phyloP scores from a whole-genome alignment of 345 rosid species.

The Populus alba region DNA sequence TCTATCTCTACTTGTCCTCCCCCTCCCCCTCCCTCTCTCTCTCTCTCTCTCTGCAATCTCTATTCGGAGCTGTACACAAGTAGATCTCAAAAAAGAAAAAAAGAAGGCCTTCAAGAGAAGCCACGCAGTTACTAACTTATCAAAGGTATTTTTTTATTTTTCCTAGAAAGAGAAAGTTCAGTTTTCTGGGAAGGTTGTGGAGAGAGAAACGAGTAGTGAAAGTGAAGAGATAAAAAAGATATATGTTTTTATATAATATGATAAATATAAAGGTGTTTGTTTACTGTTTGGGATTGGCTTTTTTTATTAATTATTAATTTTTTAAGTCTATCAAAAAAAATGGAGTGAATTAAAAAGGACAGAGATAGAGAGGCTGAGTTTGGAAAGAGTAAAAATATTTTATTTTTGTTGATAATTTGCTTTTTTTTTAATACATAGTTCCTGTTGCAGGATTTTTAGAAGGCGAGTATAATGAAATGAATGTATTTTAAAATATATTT shows the following conservation, averaged over 20 bases:
- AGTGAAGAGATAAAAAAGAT: not conserved
- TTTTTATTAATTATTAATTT: too few species aligned
- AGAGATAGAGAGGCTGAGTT: too few species aligned
- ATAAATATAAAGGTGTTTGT: too few species aligned
- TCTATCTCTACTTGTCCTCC: not conserved
- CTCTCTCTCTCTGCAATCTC: conserved; percentile 29
- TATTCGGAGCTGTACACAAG: conserved; percentile 21
- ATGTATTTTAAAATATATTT: too few species aligned
- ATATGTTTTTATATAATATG: not conserved
- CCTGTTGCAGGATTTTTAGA: too few species aligned
- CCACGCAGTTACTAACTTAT: conserved; percentile 17
- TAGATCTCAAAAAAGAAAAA: conserved; percentile 25
- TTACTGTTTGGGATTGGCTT: too few species aligned
- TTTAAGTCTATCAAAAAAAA: too few species aligned
- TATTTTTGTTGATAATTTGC: too few species aligned
- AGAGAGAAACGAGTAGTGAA: conserved; percentile 11
- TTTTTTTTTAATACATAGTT: too few species aligned
- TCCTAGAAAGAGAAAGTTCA: conserved; percentile 11
- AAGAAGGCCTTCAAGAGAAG: conserved; percentile 15
- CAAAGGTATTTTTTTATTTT: not conserved
- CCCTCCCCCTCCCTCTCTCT: not conserved
- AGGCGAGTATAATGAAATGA: too few species aligned
- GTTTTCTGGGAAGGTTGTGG: not conserved
- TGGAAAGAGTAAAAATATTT: too few species aligned
- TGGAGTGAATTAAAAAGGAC: too few species aligned